Evolutionary conservation across 176 grass and related monocot species (phyloP).

Genomic region (Dendrocalamus sinicus): DNA sequence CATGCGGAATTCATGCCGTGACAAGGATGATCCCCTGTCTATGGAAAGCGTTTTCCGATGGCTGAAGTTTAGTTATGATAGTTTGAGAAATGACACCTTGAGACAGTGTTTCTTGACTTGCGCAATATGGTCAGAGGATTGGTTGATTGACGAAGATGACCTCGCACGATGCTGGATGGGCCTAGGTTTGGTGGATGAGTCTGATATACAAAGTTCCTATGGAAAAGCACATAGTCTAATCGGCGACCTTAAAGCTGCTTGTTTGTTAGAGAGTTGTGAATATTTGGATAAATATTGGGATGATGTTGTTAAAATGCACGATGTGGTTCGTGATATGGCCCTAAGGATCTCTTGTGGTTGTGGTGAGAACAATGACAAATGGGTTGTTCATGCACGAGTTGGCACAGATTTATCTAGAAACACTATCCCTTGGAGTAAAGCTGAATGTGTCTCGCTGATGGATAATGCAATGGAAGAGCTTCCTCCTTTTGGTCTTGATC

Average conservation of each 20-base stretch:
- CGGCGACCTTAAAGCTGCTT: not conserved
- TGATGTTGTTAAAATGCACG: conserved; percentile 34
- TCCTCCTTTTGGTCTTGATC: not conserved
- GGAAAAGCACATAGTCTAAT: not conserved
- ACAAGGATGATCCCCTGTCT: not conserved
- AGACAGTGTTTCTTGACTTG: conserved; percentile 40
- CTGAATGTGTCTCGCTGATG: conserved; percentile 4
- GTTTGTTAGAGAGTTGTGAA: conserved; percentile 28
- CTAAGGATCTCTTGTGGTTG: conserved; percentile 37
- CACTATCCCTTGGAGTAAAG: not conserved
- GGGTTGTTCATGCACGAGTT: conserved; percentile 6
- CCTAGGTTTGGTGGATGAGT: not conserved
- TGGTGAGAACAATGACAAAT: conserved; percentile 32
- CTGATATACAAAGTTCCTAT: conserved; percentile 11
- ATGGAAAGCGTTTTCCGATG: not conserved
- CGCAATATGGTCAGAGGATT: conserved; percentile 26
- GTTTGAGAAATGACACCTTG: not conserved
- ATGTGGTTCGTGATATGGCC: conserved; percentile 48
- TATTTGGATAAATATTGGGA: too few species aligned
- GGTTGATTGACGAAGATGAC: not conserved
- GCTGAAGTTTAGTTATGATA: conserved; percentile 42
- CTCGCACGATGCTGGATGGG: conserved; percentile 33
- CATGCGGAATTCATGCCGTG: too few species aligned
- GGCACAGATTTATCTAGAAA: not conserved
- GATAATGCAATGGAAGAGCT: not conserved